phyloP scores from a whole-genome alignment of 225 moss, liverwort and hornwort species.

The Sphagnum tenellum region DNA sequence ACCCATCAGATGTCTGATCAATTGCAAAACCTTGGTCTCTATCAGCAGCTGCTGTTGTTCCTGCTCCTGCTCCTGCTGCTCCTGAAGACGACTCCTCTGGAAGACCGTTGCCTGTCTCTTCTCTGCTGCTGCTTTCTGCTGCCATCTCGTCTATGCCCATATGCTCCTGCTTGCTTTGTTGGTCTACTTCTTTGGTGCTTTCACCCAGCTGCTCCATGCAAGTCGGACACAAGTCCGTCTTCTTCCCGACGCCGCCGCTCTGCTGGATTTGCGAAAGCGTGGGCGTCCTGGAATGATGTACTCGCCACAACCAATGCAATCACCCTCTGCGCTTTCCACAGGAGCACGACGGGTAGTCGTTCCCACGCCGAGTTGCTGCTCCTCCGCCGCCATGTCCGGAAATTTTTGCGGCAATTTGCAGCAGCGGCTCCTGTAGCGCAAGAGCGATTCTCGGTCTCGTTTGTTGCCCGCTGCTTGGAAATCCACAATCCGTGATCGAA shows the following conservation, averaged over 20 bases:
- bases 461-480: constrained; percentile 37
- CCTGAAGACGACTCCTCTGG: constrained; percentile 9
- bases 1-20: constrained; percentile 54
- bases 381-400: neutral
- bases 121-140: constrained; percentile 7
- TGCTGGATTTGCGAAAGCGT: neutral
- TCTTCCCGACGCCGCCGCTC: constrained; percentile 5
- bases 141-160: neutral
- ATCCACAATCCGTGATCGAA: constrained; percentile 54
- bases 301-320: constrained; percentile 12
- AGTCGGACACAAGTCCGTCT: constrained; percentile 8
- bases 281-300: neutral
- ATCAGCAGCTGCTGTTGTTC: neutral
- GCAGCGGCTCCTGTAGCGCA: constrained; percentile 15
- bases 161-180: neutral
- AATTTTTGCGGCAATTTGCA: neutral
- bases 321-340: neutral
- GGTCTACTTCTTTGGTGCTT: neutral
- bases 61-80: constrained; percentile 5
- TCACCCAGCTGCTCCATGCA: constrained; percentile 15
- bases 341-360: neutral
- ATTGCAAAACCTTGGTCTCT: neutral
- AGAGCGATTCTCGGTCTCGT: constrained; percentile 2
- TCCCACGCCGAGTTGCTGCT: neutral
- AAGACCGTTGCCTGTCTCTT: constrained; percentile 9